Conservation (phyloP, 140 eudicot genomes). For the Senecio squalidus region DNA sequence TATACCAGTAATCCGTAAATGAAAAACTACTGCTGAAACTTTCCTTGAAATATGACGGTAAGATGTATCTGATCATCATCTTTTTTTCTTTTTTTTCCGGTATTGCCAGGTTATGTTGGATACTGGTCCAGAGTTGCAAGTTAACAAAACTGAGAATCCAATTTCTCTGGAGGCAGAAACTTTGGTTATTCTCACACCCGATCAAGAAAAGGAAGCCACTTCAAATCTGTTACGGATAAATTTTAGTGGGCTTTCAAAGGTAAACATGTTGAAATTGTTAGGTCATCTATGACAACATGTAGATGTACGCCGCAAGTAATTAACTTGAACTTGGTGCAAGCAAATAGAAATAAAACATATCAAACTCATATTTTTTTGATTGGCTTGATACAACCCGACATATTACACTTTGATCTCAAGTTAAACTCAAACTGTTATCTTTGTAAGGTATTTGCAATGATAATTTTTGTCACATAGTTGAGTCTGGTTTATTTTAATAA, state of each 20-base stretch:
- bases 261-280: slow-evolving; percentile 11
- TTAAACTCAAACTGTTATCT: neutral
- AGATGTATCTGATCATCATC: neutral
- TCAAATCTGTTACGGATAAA: slow-evolving; percentile 65
- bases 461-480: no score
- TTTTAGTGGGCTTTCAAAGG: slow-evolving; percentile 67
- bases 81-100: no score
- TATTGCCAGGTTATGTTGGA: slow-evolving; percentile 54
- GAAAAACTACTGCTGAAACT: neutral
- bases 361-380: no score
- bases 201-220: slow-evolving; percentile 64
- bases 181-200: slow-evolving; percentile 52
- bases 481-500: no score
- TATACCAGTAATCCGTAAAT: neutral
- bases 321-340: no score
- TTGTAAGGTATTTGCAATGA: no score
- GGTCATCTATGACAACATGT: neutral
- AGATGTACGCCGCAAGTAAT: no score
- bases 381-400: no score
- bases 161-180: slow-evolving; percentile 49
- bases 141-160: slow-evolving; percentile 45
- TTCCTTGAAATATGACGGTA: neutral
- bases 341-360: no score
- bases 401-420: slow-evolving; percentile 1
- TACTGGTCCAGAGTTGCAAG: slow-evolving; percentile 62